Evolutionary conservation across 768 basidiomycete genomes (phyloP), one percentile per base, ranked within the genome.

Genomic region (Pholiota conissans): DNA sequence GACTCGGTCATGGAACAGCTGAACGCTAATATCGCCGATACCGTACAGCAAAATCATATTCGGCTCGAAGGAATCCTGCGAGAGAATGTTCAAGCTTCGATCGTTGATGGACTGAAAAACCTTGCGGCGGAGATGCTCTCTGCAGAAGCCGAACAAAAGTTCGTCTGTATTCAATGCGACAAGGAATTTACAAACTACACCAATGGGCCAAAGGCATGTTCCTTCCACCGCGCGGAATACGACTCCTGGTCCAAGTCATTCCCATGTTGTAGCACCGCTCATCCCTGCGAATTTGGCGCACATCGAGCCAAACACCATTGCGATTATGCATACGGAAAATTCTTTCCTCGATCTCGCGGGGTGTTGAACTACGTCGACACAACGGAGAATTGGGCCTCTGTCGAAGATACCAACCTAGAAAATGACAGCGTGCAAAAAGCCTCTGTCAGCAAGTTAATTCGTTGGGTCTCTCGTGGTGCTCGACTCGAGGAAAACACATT

Each of bases 1-100:
- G 76, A 76, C 46, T 63, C 69, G 1, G 72, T 74, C 5, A 75
- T 77, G 76, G 73, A 71, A n/a, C 73, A 77, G 56, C 66, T 77
- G 39, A 76, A 69, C 49, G 61, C 65, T 1, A 73, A 70, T 53
- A 65, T 76, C 32, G 58, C 72, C 5, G 73, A 76, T 50, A 62
- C 69, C 2, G 67, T 77, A 27, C 61, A 68, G 40, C 68, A 72
- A 40, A 71, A 70, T 47, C 67, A 71, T 28, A 61, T 47, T 20
- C 67, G 69, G 9, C 58, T 77, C 11, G 75, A 75, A 55, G 61
- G 52, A 3, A 63, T 71, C 27, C 60, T 71, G 28, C 69, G 69
- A 42, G 71, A 72, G 27, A 75, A 70, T 39, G 69, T 77, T 29
- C 67, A 59, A 52, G 54, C 66, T 5, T 73, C 74, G 16, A 67